Base-by-base conservation (phyloP, 108 stramenopile genomes). In the Skeletonema menzelii region DNA sequence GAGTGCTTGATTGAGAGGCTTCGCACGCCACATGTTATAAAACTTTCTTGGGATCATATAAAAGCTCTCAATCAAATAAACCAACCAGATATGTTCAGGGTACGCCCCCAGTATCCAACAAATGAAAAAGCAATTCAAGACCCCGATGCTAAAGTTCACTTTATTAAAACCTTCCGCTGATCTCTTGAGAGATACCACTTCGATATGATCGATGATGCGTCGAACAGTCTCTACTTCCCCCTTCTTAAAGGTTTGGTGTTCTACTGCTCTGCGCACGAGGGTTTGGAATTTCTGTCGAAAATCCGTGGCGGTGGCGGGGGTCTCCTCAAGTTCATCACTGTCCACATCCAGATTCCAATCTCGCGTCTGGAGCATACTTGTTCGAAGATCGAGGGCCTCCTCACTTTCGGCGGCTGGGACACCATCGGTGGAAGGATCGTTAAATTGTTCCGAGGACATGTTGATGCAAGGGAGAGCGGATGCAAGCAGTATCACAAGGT, bases 61-160 rank as follows among this genome's bases (percentile, higher is more conserved):
- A 24, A 76, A 35, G 2, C 60, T 28, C 58, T 85, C 70, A 17
- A 85, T 28, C 55, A 82, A 31, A 46, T 83, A 85, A 4, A 85
- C 13, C 37, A 85, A 60, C 85, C 85, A 85, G 31, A 85, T 69
- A 46, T 85, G 82, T 56, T 80, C 67, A n/a, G 85, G 82, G 42
- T 71, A 79, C 6, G 59, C 63, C 13, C 77, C 79, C 37, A 82
- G 71, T 12, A 76, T 28, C 56, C 59, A 85, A 1, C 72, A 61
- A 20, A 85, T 68, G 14, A 83, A 67, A 34, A 83, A 69, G 28
- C 80, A 87, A 37, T 87, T 87, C 32, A 87, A 40, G 0, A 87
- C 81, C 0, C 76, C 76, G 28, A 55, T 46, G 69, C 35, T 73
- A 44, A 88, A 88, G 55, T 85, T 88, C 17, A 72, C 22, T 20